Evolutionary conservation across 805 yeast species (phyloP).

Genomic region (Starmerella bombi): DNA sequence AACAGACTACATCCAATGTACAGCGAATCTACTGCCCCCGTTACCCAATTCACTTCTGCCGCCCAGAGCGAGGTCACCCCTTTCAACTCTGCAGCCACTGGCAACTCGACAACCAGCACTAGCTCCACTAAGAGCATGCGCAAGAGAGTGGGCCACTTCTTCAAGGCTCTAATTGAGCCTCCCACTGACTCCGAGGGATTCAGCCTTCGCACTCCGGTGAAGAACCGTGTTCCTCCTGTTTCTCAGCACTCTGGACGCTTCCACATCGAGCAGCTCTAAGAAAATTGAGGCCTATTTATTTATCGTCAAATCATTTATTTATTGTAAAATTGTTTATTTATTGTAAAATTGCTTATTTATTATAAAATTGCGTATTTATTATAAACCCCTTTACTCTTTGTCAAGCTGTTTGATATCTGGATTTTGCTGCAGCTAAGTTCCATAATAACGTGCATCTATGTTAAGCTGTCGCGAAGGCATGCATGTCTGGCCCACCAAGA

Average conservation of each 20-base stretch:
- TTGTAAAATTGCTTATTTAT: neutral
- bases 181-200: neutral
- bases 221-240: neutral
- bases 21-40: neutral
- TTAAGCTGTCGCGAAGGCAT: constrained; percentile 51
- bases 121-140: neutral
- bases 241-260: neutral
- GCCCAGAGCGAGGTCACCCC: neutral
- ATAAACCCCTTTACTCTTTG: too few relatives aligned
- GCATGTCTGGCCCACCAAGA: constrained; percentile 52
- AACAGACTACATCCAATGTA: too few relatives aligned
- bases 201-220: neutral
- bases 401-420: too few relatives aligned
- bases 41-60: neutral
- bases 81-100: neutral
- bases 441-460: constrained; percentile 66
- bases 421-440: too few relatives aligned
- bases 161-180: neutral
- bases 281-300: neutral
- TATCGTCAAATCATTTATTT: neutral
- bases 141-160: neutral
- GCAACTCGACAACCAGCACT: neutral
- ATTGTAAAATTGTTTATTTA: too few relatives aligned
- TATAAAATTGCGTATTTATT: neutral
- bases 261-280: neutral